phyloP scores from a whole-genome alignment of 1,284 basidiomycete genomes.

The Quambalaria eucalypti region DNA sequence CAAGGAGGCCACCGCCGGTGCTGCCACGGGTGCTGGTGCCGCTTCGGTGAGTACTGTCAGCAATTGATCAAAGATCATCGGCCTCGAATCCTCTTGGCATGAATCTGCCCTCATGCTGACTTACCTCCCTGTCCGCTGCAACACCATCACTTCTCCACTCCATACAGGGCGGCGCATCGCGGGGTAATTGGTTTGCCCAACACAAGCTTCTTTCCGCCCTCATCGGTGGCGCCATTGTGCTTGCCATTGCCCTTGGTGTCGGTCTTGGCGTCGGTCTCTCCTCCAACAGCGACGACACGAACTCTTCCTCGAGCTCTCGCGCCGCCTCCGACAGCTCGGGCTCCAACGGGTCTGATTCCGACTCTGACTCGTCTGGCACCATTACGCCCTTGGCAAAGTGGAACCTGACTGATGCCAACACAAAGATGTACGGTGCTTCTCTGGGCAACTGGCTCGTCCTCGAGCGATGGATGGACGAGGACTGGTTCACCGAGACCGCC shows the following conservation, averaged over 20 bases:
- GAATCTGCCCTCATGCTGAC: too few relatives aligned
- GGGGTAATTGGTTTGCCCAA: background rate
- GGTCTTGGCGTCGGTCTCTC: slow-evolving; percentile 14
- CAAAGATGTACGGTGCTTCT: slow-evolving; percentile 40
- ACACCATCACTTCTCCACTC: too few relatives aligned
- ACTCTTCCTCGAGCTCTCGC: background rate
- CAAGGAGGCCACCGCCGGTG: too few relatives aligned
- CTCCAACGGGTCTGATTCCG: slow-evolving; percentile 3
- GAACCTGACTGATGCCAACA: slow-evolving; percentile 38
- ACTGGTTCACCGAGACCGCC: slow-evolving; percentile 46
- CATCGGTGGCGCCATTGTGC: slow-evolving; percentile 14
- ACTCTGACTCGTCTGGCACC: slow-evolving; percentile 6
- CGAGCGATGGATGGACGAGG: slow-evolving; percentile 49
- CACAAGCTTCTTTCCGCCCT: slow-evolving; percentile 13
- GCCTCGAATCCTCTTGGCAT: too few relatives aligned
- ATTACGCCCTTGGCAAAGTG: slow-evolving; percentile 32
- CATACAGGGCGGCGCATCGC: background rate
- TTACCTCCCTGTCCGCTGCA: too few relatives aligned
- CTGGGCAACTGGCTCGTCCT: slow-evolving; percentile 43
- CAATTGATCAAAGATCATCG: too few relatives aligned
- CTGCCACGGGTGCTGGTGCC: too few relatives aligned
- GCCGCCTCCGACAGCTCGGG: background rate
- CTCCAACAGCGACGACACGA: slow-evolving; percentile 3
- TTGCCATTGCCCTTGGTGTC: slow-evolving; percentile 15
- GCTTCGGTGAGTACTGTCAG: too few relatives aligned